Base-by-base conservation (phyloP, 2,329 filamentous ascomycete genomes). In the Leptographium galeiforme region DNA sequence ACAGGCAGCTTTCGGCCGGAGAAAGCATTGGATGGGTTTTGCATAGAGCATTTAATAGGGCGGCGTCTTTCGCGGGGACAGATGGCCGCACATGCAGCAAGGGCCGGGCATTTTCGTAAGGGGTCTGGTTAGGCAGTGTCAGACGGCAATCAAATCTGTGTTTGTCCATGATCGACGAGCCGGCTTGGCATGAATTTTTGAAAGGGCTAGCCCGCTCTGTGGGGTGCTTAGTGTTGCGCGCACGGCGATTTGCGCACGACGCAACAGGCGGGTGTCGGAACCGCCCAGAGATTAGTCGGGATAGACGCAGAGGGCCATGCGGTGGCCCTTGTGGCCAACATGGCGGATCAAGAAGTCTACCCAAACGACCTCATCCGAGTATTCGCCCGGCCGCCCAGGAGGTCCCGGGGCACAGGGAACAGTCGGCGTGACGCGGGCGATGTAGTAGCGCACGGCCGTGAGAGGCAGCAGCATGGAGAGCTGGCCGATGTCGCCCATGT, bases 401-500 rank as follows among this genome's bases (percentile, higher is more conserved):
- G 40, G 43, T 2, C 56, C 50, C 2, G 46, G 45, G 6, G 32
- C 51, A 16, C 52, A 51, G 10, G 52, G 43, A 11, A 16, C 32
- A 6, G n/a, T 12, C 2, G 52, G 51, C 5, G 18, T 18, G 19
- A 30, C 40, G n/a, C 50, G 48, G 7, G 10, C 33, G 4, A 57
- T n/a, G 2, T 48, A 33, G 19, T 53, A 36, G 5, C 53, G 52
- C 39, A 58, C 40, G 8, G 55, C 48, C 4, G 56, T 52, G 14
- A 61, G 48, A 4, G 56, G 53, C 16, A 58, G 50, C 2, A 60
- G 48, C 45, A 54, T 55, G 2, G 53, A 52, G 30, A 56, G 43
- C 2, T 55, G 56, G 2, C 60, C 61, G 32, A 61, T 50, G n/a
- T 57, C 56, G 36, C 60, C 56, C 55, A 53, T 56, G 16, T 19